Evolutionary conservation across 2,329 filamentous ascomycete species (phyloP).

Genomic region (Cordyceps militaris): DNA sequence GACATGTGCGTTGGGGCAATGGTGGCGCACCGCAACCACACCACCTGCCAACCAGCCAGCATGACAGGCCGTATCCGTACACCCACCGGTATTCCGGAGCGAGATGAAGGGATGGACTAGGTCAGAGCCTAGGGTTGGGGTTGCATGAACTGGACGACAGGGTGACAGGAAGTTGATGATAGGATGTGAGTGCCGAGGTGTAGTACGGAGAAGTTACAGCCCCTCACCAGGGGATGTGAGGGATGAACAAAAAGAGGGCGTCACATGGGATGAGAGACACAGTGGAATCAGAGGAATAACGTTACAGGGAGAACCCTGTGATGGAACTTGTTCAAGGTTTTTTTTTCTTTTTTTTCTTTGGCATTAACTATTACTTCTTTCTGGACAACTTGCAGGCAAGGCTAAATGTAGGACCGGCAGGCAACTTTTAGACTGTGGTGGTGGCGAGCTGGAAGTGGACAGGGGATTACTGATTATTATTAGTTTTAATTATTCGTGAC

Average conservation of each 20-base stretch:
- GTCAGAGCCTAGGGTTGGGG: neutral
- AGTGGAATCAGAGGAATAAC: neutral
- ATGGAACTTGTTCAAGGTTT: too few relatives aligned
- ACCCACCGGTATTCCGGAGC: neutral
- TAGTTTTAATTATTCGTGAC: neutral
- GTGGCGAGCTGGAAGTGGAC: neutral
- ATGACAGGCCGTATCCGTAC: neutral
- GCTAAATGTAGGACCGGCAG: neutral
- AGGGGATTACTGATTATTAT: too few relatives aligned
- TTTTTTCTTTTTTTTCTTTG: neutral
- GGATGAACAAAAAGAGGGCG: neutral
- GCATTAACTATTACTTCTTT: too few relatives aligned
- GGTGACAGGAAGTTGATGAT: neutral
- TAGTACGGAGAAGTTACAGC: neutral
- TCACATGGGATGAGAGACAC: neutral
- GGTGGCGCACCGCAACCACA: neutral
- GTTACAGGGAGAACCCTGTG: neutral
- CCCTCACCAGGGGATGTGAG: neutral
- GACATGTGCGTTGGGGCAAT: neutral
- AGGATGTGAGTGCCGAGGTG: neutral
- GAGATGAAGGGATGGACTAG: neutral
- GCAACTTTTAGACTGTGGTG: neutral
- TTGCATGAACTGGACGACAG: neutral
- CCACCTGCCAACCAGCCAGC: neutral
- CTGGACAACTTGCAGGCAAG: neutral